Evolutionary conservation across 306 rosid genomes (phyloP), one percentile per base, ranked within the genome.

Genomic region (Potentilla sterilis): DNA sequence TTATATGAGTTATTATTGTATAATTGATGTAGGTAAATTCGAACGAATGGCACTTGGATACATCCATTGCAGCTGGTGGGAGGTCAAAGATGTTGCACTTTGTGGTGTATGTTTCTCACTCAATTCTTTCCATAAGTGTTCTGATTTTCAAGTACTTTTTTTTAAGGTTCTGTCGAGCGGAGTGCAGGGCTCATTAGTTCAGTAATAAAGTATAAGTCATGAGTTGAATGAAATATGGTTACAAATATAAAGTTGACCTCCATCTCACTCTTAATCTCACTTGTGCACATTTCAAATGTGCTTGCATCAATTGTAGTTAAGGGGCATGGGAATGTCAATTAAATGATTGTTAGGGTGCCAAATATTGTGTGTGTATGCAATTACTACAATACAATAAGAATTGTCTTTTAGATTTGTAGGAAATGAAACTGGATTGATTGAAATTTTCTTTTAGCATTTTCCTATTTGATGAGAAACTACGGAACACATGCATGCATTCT

Each of bases 61-160:
- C 99, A 78, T 95, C 97, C 41, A 85, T 90, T 84, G 97, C 97
- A 73, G 97, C 97, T 37, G 88, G 97, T 54, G 99, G 97, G 88
- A 89, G 99, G 83, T 92, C 99, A 84, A 95, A 95, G 89, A 91
- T 95, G 86, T 84, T 95, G 90, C 97, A 92, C 77, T 92, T 95
- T 85, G 99, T 87, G 89, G 96, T 92, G 99, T 95, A 95, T 85
- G 81, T 81, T 82, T 86, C 85, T 80, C 84, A 80, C 95, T 81
- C 81, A 66, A 32, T 83, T 79, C 19, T 49, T 80, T 68, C 46
- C 71, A 58, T 63, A 24, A 58, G 67, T 49, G 34, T 32, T 72
- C 41, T 42, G 2, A 40, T 66, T 46, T 62, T 34, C 28, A 54
- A 48, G 37, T 61, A 46, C 63, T 35, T 71, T 47, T 38, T 35